Base-by-base conservation (phyloP, 2,329 filamentous ascomycete species). In the Sporothrix brasiliensis region DNA sequence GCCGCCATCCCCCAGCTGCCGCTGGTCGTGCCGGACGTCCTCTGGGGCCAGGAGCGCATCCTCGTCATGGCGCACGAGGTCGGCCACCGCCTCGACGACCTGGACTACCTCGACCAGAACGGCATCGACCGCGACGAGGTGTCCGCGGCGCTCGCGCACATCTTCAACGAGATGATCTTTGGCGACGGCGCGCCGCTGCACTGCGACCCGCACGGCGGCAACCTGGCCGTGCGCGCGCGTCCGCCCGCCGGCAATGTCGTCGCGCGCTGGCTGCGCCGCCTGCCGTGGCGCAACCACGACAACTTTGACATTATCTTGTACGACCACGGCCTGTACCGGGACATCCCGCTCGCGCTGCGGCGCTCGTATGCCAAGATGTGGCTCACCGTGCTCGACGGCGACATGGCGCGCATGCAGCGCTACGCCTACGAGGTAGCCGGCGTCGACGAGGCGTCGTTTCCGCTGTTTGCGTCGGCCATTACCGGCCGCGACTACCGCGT, bases 161-260 rank as follows among this genome's bases (percentile, higher is more conserved):
- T 99, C 71, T 99, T 99, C 86, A 99, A 99, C 83, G 94, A 98
- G 79, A 99, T 99, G 95, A 97, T 99, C 75, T 99, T 99, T 75
- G 94, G 94, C 65, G 87, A 90, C 68, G 87, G 90, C 71, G 94
- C 94, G 0, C 93, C 95, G 0, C 83, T 99, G 52, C 95, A 99
- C 81, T 99, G 95, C 81, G 95, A 99, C 78, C 95, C 95, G 0
- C 95, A 99, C 77, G 95, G 94, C 63, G 95, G 95, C 60, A 99
- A 99, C 77, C 91, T 99, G 69, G 94, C 95, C 27, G 93, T 99
- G 72, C 89, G 81, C 79, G 70, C 50, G 13, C 71, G 65, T 9
- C 54, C 30, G 49, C 49, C 47, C 7, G 10, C 27, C 11, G 44
- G 4, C 16, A 27, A n/a, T 21, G 10, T 54, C 19, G 1, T 41